A percentile compares a stretch with the other conserved stretches of the same genome.
Evolutionary conservation across 2,329 filamentous ascomycete genomes (phyloP).

Genomic region (Pyrenophora tritici-repentis): DNA sequence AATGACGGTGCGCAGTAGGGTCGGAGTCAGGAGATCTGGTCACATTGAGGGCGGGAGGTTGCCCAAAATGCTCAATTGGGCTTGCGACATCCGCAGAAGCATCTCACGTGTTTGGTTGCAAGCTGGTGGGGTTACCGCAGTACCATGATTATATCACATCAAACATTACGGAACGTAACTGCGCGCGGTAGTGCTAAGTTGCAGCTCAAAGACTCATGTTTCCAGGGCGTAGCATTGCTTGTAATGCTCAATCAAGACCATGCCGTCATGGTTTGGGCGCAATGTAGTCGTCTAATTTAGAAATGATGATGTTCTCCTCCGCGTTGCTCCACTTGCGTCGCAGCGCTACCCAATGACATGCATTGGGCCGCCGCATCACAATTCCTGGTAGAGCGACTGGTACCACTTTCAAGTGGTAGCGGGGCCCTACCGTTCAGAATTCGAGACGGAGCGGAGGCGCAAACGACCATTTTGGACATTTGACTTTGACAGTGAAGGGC

Average conservation of each 20-base stretch:
- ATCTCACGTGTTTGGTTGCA: too few species aligned
- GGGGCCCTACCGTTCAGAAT: neutral
- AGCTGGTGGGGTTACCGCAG: too few species aligned
- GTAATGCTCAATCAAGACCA: neutral
- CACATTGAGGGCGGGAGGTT: neutral
- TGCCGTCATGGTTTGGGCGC: conserved; percentile 7
- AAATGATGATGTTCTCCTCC: conserved; percentile 10
- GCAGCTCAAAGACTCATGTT: neutral
- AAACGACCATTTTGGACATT: neutral
- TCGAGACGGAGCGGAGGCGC: neutral
- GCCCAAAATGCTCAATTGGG: neutral
- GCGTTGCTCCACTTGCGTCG: conserved; percentile 10
- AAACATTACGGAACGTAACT: neutral
- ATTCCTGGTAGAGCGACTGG: conserved; percentile 2
- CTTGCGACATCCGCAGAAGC: too few species aligned
- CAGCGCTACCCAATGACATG: conserved; percentile 24
- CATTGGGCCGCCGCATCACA: conserved; percentile 15
- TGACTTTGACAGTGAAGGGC: conserved; percentile 16
- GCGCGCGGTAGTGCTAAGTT: neutral
- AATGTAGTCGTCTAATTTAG: conserved; percentile 4
- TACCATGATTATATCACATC: neutral
- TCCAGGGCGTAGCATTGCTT: conserved; percentile 7
- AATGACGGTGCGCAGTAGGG: neutral
- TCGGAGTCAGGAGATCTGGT: neutral
- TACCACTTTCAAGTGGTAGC: neutral